phyloP scores from a whole-genome alignment of 345 rosid genomes.

The Lagerstroemia speciosa region DNA sequence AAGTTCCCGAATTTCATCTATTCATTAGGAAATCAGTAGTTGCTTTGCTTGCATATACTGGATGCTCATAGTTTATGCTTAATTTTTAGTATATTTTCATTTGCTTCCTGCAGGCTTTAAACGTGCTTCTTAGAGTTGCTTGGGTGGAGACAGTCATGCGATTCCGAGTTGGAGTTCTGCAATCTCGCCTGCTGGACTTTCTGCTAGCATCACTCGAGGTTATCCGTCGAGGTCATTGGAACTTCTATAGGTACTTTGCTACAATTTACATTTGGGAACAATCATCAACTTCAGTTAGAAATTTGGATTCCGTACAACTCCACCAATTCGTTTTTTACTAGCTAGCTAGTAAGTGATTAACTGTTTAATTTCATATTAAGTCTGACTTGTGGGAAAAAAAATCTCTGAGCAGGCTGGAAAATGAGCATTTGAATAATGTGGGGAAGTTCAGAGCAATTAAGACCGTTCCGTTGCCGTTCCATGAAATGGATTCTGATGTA shows the following conservation, averaged over 20 bases:
- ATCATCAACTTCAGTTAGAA: too few relatives aligned
- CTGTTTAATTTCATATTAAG: too few relatives aligned
- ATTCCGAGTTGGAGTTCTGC: conserved; percentile 37
- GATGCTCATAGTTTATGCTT: not conserved
- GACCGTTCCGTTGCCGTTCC: too few relatives aligned
- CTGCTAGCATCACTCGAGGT: conserved; percentile 85
- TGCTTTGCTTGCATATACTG: not conserved
- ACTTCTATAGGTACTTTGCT: conserved; percentile 64
- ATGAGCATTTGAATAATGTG: too few relatives aligned
- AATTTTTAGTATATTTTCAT: not conserved
- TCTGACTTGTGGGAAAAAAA: too few relatives aligned
- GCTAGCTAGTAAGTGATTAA: too few relatives aligned
- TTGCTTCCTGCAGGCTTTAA: conserved; percentile 46
- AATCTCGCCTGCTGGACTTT: conserved; percentile 65
- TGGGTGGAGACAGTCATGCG: conserved; percentile 73
- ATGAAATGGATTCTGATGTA: too few relatives aligned
- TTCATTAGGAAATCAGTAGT: not conserved
- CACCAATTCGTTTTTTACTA: too few relatives aligned
- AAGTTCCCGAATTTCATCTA: conserved; percentile 16
- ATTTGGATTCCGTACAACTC: too few relatives aligned
- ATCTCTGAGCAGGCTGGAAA: too few relatives aligned
- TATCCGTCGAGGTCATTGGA: conserved; percentile 93
- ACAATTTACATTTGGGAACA: too few relatives aligned
- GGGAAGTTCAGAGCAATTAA: too few relatives aligned
- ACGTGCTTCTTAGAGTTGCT: conserved; percentile 63